These are phyloP conservation scores for Haplosporangium gracile DNA, from an alignment of 192 early-diverging fungal species.

Conservation along the genomic window DNA sequence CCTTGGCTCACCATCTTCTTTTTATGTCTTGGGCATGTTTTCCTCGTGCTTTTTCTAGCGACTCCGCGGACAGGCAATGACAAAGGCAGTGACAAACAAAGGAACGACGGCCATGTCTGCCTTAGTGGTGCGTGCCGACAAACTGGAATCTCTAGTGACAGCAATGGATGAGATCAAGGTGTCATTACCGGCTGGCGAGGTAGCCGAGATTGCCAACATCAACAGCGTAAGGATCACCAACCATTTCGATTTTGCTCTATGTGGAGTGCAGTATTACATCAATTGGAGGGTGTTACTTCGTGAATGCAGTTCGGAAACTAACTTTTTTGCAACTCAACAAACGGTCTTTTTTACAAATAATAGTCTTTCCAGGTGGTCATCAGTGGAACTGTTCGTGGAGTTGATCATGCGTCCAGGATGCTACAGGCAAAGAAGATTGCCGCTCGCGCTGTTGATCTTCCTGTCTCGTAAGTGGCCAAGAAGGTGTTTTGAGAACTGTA, in stretches of 20 bases:
- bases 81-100: slow-evolving; percentile 75
- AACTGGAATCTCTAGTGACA: slow-evolving; percentile 77
- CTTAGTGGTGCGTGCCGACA: slow-evolving; percentile 80
- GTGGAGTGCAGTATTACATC: too few species aligned
- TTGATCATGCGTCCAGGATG: slow-evolving; percentile 85
- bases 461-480: slow-evolving; percentile 78
- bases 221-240: slow-evolving; percentile 30
- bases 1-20: background rate
- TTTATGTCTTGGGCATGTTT: background rate
- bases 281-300: too few species aligned
- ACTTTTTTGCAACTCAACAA: background rate
- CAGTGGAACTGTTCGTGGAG: slow-evolving; percentile 88
- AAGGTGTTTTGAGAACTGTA: too few species aligned
- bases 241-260: background rate
- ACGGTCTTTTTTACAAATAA: background rate
- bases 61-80: slow-evolving; percentile 91
- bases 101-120: slow-evolving; percentile 90
- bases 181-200: slow-evolving; percentile 74
- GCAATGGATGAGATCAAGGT: slow-evolving; percentile 74
- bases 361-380: slow-evolving; percentile 88
- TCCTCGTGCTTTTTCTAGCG: slow-evolving; percentile 53
- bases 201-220: slow-evolving; percentile 81
- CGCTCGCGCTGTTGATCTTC: slow-evolving; percentile 88
- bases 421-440: slow-evolving; percentile 88
- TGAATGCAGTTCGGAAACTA: too few species aligned